Conservation (phyloP, 169 alveolate species). For the Cryptosporidium bovis region DNA sequence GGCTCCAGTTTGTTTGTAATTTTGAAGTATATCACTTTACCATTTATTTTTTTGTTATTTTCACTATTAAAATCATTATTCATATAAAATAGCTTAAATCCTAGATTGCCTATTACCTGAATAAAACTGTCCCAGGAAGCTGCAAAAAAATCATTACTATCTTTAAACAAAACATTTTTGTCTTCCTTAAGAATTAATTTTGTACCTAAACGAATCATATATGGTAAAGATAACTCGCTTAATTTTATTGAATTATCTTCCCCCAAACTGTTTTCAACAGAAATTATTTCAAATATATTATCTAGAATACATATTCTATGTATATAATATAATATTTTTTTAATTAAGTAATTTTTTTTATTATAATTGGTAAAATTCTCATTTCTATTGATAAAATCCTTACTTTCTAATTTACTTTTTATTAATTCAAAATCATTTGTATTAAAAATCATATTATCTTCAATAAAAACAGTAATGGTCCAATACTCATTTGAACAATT, state of each 20-base stretch:
- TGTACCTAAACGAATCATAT: background rate
- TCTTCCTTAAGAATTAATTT: slow-evolving; percentile 14
- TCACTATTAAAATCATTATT: background rate
- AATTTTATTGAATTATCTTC: background rate
- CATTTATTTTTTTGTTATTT: background rate
- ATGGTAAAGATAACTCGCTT: slow-evolving; percentile 7
- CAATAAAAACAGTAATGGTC: slow-evolving; percentile 13
- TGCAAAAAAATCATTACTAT: slow-evolving; percentile 2
- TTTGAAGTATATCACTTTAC: background rate
- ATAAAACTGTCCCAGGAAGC: slow-evolving; percentile 16
- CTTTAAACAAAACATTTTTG: background rate
- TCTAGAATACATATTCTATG: background rate
- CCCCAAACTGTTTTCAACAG: background rate
- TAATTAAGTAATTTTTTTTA: background rate
- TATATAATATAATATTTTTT: background rate
- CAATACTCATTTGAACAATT: slow-evolving; percentile 4
- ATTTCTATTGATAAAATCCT: background rate
- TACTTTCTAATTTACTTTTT: slow-evolving; percentile 5
- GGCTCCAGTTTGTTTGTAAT: background rate
- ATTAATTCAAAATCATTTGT: background rate
- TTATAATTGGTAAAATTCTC: background rate
- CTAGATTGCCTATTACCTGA: slow-evolving; percentile 1
- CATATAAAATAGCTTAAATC: slow-evolving; percentile 5
- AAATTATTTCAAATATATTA: slow-evolving; percentile 4
- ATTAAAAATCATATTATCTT: background rate